phyloP scores from a whole-genome alignment of 2,329 filamentous ascomycete species.

The Cadophora sp. region DNA sequence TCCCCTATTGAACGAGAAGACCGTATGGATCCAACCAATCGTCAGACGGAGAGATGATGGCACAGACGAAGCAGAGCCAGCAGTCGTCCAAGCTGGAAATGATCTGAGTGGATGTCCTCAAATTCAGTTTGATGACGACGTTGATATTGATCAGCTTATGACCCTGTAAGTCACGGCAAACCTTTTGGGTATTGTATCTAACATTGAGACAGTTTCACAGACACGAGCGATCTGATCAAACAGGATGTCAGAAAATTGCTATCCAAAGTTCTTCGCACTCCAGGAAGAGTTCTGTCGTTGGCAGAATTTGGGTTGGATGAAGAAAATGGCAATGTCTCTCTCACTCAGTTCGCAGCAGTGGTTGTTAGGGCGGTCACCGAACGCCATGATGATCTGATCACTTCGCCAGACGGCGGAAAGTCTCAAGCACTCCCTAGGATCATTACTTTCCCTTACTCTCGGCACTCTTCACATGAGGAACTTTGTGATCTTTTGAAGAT shows the following conservation, averaged over 20 bases:
- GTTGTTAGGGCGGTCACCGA: constrained; percentile 35
- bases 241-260: constrained; percentile 43
- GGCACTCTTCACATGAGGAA: constrained; percentile 87
- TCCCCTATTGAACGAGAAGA: constrained; percentile 54
- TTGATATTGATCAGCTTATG: constrained; percentile 58
- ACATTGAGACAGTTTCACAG: constrained; percentile 31
- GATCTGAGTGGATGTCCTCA: constrained; percentile 74
- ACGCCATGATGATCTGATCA: not conserved
- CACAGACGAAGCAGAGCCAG: constrained; percentile 72
- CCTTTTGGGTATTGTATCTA: constrained; percentile 1
- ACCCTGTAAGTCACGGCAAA: constrained; percentile 52
- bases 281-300: constrained; percentile 38
- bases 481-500: constrained; percentile 72
- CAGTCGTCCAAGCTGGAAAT: constrained; percentile 79
- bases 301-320: constrained; percentile 32
- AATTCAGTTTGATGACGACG: constrained; percentile 63
- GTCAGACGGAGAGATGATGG: constrained; percentile 69
- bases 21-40: constrained; percentile 81
- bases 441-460: constrained; percentile 80
- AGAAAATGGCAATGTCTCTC: constrained; percentile 34
- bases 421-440: constrained; percentile 31
- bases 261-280: constrained; percentile 33
- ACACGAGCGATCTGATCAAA: constrained; percentile 45
- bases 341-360: constrained; percentile 36
- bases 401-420: not conserved